Conservation (phyloP, 192 early-diverging fungal genomes). For the Coemansia sp. region DNA sequence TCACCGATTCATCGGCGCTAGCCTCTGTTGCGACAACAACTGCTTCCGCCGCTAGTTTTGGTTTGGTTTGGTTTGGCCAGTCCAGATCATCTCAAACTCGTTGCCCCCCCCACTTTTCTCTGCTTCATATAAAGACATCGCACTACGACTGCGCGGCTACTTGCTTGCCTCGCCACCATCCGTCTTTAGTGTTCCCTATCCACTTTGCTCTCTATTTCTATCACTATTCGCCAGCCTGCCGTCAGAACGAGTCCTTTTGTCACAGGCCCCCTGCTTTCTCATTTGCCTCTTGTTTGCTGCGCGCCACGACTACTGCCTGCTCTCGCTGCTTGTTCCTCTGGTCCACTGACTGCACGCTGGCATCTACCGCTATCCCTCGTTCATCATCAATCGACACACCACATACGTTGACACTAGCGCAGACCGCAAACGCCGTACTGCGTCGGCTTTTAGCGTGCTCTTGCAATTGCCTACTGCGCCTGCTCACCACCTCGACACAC, state of each 20-base stretch:
- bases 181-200: background rate
- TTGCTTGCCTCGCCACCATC: background rate
- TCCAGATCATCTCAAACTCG: background rate
- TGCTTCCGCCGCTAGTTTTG: background rate
- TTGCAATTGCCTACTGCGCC: constrained; percentile 8
- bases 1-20: constrained; percentile 4
- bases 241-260: background rate
- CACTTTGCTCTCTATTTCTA: background rate
- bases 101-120: constrained; percentile 1
- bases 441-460: background rate
- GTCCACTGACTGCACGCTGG: background rate
- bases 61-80: background rate
- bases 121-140: background rate
- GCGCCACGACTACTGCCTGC: constrained; percentile 9
- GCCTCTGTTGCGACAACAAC: constrained; percentile 6
- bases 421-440: constrained; percentile 7
- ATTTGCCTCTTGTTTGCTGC: background rate
- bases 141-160: background rate
- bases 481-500: background rate
- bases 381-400: constrained; percentile 1
- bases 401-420: background rate
- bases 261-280: background rate
- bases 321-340: background rate
- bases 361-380: background rate
- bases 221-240: too few species aligned